Evolutionary conservation across 2,329 filamentous ascomycete species (phyloP).

Genomic region (Claviceps digitariae): DNA sequence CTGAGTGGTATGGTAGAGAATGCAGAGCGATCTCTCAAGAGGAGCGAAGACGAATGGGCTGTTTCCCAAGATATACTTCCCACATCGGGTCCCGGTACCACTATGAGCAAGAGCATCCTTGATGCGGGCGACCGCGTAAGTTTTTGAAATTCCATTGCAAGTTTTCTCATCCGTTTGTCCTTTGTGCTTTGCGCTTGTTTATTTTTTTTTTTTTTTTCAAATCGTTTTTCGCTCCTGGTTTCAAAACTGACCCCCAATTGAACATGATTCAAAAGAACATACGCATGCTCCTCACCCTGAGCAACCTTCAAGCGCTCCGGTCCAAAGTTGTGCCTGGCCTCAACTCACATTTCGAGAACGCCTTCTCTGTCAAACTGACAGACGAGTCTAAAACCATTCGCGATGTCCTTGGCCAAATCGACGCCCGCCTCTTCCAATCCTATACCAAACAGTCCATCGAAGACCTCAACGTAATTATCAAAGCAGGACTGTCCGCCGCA

Average conservation of each 20-base stretch:
- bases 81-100: constrained; percentile 10
- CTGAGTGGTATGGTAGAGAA: constrained; percentile 95
- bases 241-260: background rate
- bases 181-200: constrained; percentile 8
- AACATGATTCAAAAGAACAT: constrained; percentile 41
- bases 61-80: constrained; percentile 31
- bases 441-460: constrained; percentile 72
- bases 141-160: constrained; percentile 2
- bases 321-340: constrained; percentile 72
- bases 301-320: constrained; percentile 76
- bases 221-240: too few species aligned
- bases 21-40: constrained; percentile 61
- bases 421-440: constrained; percentile 78
- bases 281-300: constrained; percentile 85
- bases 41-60: constrained; percentile 49
- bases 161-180: constrained; percentile 1
- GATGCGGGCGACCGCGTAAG: constrained; percentile 44
- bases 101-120: constrained; percentile 31
- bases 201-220: constrained; percentile 9
- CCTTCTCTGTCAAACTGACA: constrained; percentile 86
- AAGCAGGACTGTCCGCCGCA: constrained; percentile 54
- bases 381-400: constrained; percentile 87
- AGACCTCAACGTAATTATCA: constrained; percentile 55
- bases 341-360: constrained; percentile 84
- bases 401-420: constrained; percentile 82